Conservation (phyloP, 2,329 filamentous ascomycete genomes). For the Parafenestella ontariensis region DNA sequence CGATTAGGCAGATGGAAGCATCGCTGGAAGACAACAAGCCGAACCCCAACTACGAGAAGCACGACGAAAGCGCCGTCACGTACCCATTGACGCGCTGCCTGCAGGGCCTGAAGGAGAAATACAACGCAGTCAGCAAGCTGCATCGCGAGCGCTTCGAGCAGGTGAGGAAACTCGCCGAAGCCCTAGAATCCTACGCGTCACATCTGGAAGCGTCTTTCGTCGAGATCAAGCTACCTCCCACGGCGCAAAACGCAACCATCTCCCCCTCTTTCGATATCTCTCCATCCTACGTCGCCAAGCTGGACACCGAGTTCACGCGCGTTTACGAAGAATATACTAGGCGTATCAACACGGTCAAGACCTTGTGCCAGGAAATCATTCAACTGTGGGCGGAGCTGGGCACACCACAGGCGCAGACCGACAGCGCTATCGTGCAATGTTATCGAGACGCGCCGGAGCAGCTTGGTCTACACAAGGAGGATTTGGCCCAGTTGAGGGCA, state of each 20-base stretch:
- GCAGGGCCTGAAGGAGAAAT: slow-evolving; percentile 82
- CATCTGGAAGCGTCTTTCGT: slow-evolving; percentile 92
- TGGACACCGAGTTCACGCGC: slow-evolving; percentile 90
- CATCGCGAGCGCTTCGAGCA: slow-evolving; percentile 94
- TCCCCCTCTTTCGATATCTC: slow-evolving; percentile 92
- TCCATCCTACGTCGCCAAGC: slow-evolving; percentile 80
- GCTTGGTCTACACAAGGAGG: slow-evolving; percentile 87
- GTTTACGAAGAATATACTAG: slow-evolving; percentile 97
- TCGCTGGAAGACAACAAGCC: slow-evolving; percentile 80
- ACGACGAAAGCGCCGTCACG: slow-evolving; percentile 77
- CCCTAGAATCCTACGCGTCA: slow-evolving; percentile 93
- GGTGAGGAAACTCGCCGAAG: slow-evolving; percentile 93
- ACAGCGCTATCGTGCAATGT: slow-evolving; percentile 83
- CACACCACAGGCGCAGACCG: slow-evolving; percentile 91
- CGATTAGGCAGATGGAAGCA: slow-evolving; percentile 91
- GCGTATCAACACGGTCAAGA: slow-evolving; percentile 77
- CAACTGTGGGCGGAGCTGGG: slow-evolving; percentile 95
- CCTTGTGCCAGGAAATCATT: slow-evolving; percentile 83
- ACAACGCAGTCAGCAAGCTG: slow-evolving; percentile 77
- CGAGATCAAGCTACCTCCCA: slow-evolving; percentile 83
- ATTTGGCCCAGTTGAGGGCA: slow-evolving; percentile 73
- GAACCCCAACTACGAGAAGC: slow-evolving; percentile 69
- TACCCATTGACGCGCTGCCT: slow-evolving; percentile 85
- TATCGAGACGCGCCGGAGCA: slow-evolving; percentile 93
- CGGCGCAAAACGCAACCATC: slow-evolving; percentile 75